Evolutionary conservation across 768 basidiomycete species (phyloP).

Genomic region (Naematelia encephala): DNA sequence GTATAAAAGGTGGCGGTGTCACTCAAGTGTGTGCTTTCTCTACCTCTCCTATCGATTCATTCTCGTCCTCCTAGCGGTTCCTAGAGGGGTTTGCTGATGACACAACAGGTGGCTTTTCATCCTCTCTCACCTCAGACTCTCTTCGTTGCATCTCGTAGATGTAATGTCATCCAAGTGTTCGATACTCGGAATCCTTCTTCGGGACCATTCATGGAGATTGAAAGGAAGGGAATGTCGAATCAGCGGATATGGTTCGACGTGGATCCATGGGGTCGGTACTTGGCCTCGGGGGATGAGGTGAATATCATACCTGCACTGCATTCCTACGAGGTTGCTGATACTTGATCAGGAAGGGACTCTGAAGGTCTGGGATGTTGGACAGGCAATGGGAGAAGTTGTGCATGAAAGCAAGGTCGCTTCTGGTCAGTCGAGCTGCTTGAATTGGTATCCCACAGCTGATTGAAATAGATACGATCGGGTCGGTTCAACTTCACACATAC

Average conservation of each 20-base stretch:
- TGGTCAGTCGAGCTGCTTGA: constrained; percentile 53
- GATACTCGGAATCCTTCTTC: constrained; percentile 64
- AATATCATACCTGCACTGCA: constrained; percentile 26
- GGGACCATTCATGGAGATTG: constrained; percentile 52
- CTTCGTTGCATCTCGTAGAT: constrained; percentile 73
- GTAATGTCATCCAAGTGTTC: constrained; percentile 66
- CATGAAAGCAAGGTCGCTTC: constrained; percentile 57
- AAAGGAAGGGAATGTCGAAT: constrained; percentile 59
- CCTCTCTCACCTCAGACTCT: constrained; percentile 67
- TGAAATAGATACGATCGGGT: constrained; percentile 67
- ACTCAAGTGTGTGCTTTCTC: constrained; percentile 52
- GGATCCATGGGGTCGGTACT: constrained; percentile 63
- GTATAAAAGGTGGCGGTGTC: constrained; percentile 51
- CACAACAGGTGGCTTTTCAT: constrained; percentile 69
- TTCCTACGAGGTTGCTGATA: not conserved
- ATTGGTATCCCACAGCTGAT: not conserved
- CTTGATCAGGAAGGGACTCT: constrained; percentile 59
- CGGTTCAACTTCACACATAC: constrained; percentile 69
- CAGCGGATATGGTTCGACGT: constrained; percentile 77
- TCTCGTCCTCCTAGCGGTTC: not conserved
- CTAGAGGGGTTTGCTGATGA: too few relatives aligned
- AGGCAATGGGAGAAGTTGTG: constrained; percentile 11
- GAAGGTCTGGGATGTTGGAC: constrained; percentile 59
- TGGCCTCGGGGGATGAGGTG: constrained; percentile 69
- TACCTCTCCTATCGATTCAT: not conserved